These are phyloP conservation scores for Exophiala sp. DNA, from an alignment of 2,329 filamentous ascomycete species.

Conservation along the genomic window DNA sequence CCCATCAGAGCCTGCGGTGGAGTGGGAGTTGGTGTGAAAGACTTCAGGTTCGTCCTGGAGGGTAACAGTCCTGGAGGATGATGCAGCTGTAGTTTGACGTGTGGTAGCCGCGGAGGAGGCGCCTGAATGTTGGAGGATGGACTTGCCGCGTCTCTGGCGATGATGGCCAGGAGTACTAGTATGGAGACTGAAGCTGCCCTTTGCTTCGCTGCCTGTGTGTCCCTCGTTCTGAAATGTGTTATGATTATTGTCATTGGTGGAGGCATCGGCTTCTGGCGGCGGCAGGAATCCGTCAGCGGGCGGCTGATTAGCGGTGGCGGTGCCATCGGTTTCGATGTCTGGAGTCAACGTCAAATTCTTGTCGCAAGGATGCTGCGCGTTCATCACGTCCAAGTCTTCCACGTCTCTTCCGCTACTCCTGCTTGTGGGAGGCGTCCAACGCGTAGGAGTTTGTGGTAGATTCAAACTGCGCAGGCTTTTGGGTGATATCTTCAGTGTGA, in stretches of 20 bases:
- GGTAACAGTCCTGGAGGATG: conserved; percentile 6
- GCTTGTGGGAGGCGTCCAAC: neutral
- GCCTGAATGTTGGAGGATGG: conserved; percentile 5
- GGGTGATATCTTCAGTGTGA: conserved; percentile 6
- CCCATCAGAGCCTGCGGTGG: conserved; percentile 8
- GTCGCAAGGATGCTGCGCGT: conserved; percentile 4
- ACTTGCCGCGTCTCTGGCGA: conserved; percentile 11
- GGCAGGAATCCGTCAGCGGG: neutral
- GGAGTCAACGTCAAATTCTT: conserved; percentile 7
- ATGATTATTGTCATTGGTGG: conserved; percentile 4
- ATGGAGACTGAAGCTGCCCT: conserved; percentile 4
- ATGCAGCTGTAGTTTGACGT: neutral
- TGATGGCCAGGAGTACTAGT: conserved; percentile 9
- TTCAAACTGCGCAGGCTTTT: neutral
- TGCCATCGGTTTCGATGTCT: neutral
- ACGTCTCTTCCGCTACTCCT: neutral
- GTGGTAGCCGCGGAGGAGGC: neutral
- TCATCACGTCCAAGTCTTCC: conserved; percentile 1
- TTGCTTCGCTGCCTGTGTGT: neutral
- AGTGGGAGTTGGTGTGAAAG: neutral
- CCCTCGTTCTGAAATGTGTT: neutral
- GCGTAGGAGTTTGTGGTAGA: neutral
- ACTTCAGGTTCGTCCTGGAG: conserved; percentile 8
- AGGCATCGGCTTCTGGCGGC: neutral
- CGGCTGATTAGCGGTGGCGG: neutral